These are phyloP conservation scores for Metschnikowia lochheadii DNA, from an alignment of 805 yeast species.

Conservation along the genomic window DNA sequence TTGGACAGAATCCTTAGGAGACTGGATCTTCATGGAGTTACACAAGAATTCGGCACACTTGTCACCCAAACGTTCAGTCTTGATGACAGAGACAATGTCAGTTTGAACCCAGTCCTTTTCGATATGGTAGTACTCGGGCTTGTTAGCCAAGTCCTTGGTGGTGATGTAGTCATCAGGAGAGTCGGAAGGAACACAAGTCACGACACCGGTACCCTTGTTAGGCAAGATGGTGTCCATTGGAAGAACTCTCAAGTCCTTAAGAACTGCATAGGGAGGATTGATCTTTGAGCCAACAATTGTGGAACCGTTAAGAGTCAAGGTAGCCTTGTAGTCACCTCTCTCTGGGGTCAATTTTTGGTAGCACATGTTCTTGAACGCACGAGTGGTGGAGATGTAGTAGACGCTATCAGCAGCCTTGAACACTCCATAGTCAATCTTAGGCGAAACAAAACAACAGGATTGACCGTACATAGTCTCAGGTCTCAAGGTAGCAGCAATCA, in stretches of 20 bases:
- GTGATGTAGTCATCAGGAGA: constrained; percentile 97
- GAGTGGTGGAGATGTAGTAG: constrained; percentile 81
- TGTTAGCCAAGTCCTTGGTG: constrained; percentile 73
- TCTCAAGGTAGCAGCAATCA: constrained; percentile 95
- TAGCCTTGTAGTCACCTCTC: constrained; percentile 72
- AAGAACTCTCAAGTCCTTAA: constrained; percentile 69
- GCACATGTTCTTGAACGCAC: constrained; percentile 96
- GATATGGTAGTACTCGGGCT: constrained; percentile 86
- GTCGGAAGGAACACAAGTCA: constrained; percentile 98
- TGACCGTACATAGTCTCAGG: constrained; percentile 99
- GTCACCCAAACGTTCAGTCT: constrained; percentile 84
- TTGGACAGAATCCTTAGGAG: constrained; percentile 86
- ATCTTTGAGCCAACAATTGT: constrained; percentile 82
- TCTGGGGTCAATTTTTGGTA: constrained; percentile 88
- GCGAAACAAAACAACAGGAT: constrained; percentile 96
- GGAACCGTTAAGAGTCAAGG: constrained; percentile 60
- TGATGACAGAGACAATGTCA: constrained; percentile 69
- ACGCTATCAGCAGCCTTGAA: constrained; percentile 78
- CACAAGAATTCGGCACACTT: constrained; percentile 80
- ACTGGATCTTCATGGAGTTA: constrained; percentile 83
- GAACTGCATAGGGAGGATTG: constrained; percentile 73
- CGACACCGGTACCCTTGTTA: constrained; percentile 97
- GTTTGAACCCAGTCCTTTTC: constrained; percentile 80
- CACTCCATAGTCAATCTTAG: constrained; percentile 87
- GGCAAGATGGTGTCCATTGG: constrained; percentile 98